Evolutionary conservation across 768 basidiomycete species (phyloP), one percentile per base, ranked within the genome.

Genomic region (Leucosporidium yakuticum): DNA sequence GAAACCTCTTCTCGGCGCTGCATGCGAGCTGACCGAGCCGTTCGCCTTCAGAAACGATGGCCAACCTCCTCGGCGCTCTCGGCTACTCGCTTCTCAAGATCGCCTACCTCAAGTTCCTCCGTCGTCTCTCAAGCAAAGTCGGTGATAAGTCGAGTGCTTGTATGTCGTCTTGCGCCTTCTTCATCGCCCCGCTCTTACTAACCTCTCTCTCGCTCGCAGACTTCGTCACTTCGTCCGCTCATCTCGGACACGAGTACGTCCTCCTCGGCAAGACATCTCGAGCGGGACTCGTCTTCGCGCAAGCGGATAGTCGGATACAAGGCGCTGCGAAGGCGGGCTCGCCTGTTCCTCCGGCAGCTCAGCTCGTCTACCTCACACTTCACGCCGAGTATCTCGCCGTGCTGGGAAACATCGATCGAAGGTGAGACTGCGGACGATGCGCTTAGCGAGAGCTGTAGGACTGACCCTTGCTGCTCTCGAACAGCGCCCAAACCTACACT

Each of bases 201-300:
- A 55, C 17, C 21, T 17, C 32, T 4, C 29, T 14, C 27, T 4
- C 48, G 4, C 12, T 4, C 80, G 80, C 57, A 60, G 70, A 90
- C 88, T 90, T 85, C 76, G 80, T 89, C 25, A 77, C 78, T 1
- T 79, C 84, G 2, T 92, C 88, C 4, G 80, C 87, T 2, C 85
- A 87, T 53, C 83, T 95, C 9, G 93, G 88, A 0, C 83, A 85
- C 64, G 90, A 93, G 76, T 92, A 93, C 74, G 80, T 86, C 55
- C 84, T 83, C 47, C 82, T 97, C 2, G 93, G 94, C 4, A 90
- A 88, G 77, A 78, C 80, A 3, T 84, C 84, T 61, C 84, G 87
- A 48, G 91, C 92, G 0, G 81, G 80, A 1, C 75, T 79, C 3
- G 83, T 95, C 25, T 89, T 90, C 74, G 82, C 78, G n/a, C 84